Base-by-base conservation (phyloP, 73 alveolate species). In the Paramecium sexaurelia region DNA sequence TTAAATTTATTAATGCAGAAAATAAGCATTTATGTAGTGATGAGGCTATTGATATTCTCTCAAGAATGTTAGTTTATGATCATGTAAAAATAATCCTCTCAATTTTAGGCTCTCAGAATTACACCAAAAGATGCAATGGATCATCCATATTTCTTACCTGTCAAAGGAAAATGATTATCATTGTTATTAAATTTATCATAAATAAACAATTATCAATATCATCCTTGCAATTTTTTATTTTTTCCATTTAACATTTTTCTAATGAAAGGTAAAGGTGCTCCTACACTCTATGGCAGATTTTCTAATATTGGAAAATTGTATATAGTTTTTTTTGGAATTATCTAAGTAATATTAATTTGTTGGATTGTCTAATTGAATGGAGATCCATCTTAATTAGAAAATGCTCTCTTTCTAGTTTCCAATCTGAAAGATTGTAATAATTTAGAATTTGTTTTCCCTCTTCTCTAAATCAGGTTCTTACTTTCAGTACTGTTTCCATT, bases 51-150 rank as follows among this genome's bases (percentile, higher is more conserved):
- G 99, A 98, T 92, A 94, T 98, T 85, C 96, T 98, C 67, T 96
- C 98, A 91, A 95, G 98, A 92, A 93, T 98, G 98, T 96, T 98
- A 24, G 98, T 94, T 43, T 97, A 98, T 66, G 99, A 98, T 92
- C 96, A 98, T 87, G 99, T 94, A 87, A 57, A 26, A 26, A 29
- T 27, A 32, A 9, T 51, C 29, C 7, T 51, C 35, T 39, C 2
- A 6, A 37, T 26, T 85, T 24, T 11, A 88, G 94, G 89, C 94
- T 22, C 73, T 88, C 47, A 96, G 99, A 94, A 96, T 98, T 24
- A 92, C 97, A 55, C 99, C 99, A 13, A 87, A 85, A 47, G 99
- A 98, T 68, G 99, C 99, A 9, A 92, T 98, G 97, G 95, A 95
- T 33, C 99, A 98, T 85, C 97, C 98, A 27, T 96, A 97, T 87